These are phyloP conservation scores for Phalaenopsis aphrodite DNA, from an alignment of 106 monocot genomes.

Conservation along the genomic window DNA sequence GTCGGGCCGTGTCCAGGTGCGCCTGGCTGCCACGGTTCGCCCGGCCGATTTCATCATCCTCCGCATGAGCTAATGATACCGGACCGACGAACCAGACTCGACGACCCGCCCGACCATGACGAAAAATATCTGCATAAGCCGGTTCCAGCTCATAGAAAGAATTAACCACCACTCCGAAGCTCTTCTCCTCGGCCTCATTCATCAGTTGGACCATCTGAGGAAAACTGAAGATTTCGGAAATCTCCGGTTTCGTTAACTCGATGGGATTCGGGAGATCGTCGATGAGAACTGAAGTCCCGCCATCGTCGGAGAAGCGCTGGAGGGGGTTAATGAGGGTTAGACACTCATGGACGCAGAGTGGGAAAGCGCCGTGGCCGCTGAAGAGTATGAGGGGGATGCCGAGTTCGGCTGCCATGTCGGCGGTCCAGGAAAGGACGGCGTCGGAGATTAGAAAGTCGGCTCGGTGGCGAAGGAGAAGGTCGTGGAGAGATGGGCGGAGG, in stretches of 20 bases:
- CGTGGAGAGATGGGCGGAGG: constrained; percentile 5
- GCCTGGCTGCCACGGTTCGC: neutral
- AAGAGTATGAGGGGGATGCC: constrained; percentile 29
- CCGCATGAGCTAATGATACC: neutral
- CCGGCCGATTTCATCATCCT: neutral
- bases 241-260: neutral
- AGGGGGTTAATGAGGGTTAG: neutral
- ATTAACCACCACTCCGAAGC: constrained; percentile 23
- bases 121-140: constrained; percentile 13
- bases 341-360: constrained; percentile 10
- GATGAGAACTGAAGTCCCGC: neutral
- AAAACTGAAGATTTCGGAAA: constrained; percentile 9
- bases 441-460: constrained; percentile 30
- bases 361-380: constrained; percentile 20
- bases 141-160: constrained; percentile 17
- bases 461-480: constrained; percentile 11
- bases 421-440: constrained; percentile 17
- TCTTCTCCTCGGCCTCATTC: constrained; percentile 6
- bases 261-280: constrained; percentile 1
- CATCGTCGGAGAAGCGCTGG: neutral
- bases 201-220: neutral
- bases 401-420: constrained; percentile 15
- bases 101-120: neutral
- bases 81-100: constrained; percentile 23
- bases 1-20: neutral